phyloP scores from a whole-genome alignment of 441 rosid genomes.

The Adansonia madagascariensis region DNA sequence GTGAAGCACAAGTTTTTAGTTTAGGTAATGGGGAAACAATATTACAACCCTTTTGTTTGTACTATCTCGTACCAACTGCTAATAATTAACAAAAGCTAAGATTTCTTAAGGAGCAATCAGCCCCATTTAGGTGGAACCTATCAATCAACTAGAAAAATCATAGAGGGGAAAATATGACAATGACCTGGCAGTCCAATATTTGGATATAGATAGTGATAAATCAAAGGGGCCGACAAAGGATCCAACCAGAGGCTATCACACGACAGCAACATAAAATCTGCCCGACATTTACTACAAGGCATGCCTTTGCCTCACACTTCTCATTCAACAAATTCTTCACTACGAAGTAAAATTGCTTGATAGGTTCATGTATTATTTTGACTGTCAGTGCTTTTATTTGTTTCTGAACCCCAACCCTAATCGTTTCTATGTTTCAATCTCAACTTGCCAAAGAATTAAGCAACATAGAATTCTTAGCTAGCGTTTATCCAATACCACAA shows the following conservation, averaged over 20 bases:
- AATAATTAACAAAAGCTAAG: slow-evolving; percentile 1
- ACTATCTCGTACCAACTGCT: slow-evolving; percentile 17
- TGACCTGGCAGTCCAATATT: neutral
- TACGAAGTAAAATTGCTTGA: no score
- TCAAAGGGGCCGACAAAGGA: neutral
- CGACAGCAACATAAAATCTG: slow-evolving; percentile 22
- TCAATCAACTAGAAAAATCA: slow-evolving; percentile 10
- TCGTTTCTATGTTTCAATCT: slow-evolving; percentile 21
- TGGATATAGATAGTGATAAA: slow-evolving; percentile 1
- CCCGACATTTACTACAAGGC: neutral
- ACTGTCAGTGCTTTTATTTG: no score
- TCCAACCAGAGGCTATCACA: neutral
- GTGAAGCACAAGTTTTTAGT: neutral
- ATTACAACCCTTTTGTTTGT: neutral
- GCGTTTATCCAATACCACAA: neutral
- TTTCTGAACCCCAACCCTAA: no score
- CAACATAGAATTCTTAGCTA: slow-evolving; percentile 11
- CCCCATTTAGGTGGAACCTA: slow-evolving; percentile 28
- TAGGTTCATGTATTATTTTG: no score
- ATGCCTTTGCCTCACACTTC: no score
- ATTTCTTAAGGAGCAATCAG: slow-evolving; percentile 35
- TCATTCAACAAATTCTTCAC: no score
- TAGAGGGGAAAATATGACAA: neutral
- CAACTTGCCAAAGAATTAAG: slow-evolving; percentile 25
- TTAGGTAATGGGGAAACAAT: neutral